phyloP scores from a whole-genome alignment of 345 rosid species.

The Lepidium sativum region DNA sequence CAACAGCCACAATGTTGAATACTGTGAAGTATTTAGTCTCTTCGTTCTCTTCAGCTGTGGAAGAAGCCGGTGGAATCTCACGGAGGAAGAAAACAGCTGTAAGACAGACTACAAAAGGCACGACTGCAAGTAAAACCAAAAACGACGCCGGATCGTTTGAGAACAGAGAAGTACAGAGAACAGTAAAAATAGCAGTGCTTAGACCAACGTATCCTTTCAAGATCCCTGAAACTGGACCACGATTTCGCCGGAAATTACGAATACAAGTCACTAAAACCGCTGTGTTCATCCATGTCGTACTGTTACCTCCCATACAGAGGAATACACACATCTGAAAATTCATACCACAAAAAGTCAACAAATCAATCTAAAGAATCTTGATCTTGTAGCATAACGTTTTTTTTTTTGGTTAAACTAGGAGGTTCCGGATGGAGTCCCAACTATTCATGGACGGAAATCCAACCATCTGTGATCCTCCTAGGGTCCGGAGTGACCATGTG shows the following conservation, averaged over 20 bases:
- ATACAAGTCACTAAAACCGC: constrained; percentile 85
- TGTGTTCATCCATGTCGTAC: constrained; percentile 99
- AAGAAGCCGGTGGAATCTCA: constrained; percentile 50
- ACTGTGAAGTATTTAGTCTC: constrained; percentile 56
- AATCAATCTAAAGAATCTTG: neutral
- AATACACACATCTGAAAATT: constrained; percentile 49
- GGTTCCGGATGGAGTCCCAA: too few species aligned
- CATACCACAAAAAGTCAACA: too few species aligned
- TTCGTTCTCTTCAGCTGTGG: constrained; percentile 43
- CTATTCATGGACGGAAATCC: too few species aligned
- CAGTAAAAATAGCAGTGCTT: constrained; percentile 93
- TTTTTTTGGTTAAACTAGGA: too few species aligned
- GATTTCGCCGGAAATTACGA: constrained; percentile 73
- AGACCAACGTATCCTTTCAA: constrained; percentile 86
- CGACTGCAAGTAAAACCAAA: constrained; percentile 55
- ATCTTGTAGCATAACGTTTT: neutral
- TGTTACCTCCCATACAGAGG: constrained; percentile 92
- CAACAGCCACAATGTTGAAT: constrained; percentile 57
- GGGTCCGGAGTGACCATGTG: too few species aligned
- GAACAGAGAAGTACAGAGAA: constrained; percentile 73
- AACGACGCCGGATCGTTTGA: constrained; percentile 50
- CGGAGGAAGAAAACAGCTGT: constrained; percentile 74
- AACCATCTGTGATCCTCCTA: too few species aligned
- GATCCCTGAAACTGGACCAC: constrained; percentile 91
- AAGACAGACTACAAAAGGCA: constrained; percentile 77